These are phyloP conservation scores for Ascochyta pisi DNA, from an alignment of 2,329 filamentous ascomycete genomes.

Conservation along the genomic window DNA sequence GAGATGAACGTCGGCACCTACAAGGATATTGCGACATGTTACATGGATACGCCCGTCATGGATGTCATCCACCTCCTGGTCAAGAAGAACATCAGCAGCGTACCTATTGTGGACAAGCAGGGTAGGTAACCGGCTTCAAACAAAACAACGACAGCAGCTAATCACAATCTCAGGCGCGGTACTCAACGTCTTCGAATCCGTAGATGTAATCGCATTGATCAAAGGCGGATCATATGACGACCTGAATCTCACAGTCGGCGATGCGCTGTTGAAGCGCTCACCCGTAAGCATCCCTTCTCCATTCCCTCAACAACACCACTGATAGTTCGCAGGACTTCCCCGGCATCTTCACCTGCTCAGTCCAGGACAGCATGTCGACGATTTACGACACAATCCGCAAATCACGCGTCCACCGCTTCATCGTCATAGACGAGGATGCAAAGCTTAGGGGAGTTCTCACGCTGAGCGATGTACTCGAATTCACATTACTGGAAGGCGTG, in stretches of 20 bases:
- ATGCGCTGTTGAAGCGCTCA: slow-evolving; percentile 83
- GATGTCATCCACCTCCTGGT: slow-evolving; percentile 95
- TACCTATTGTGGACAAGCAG: slow-evolving; percentile 87
- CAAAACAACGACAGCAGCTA: background rate
- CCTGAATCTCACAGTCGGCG: slow-evolving; percentile 82
- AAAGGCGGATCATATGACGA: slow-evolving; percentile 94
- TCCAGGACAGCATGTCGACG: slow-evolving; percentile 89
- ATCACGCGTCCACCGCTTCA: slow-evolving; percentile 89
- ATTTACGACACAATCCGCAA: slow-evolving; percentile 97
- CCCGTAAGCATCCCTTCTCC: slow-evolving; percentile 60
- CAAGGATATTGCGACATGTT: slow-evolving; percentile 77
- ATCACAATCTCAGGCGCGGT: slow-evolving; percentile 62
- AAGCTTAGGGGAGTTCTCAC: slow-evolving; percentile 88
- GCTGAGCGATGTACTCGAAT: slow-evolving; percentile 94
- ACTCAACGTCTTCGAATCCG: slow-evolving; percentile 95
- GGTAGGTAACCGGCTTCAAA: slow-evolving; percentile 47
- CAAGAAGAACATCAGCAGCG: slow-evolving; percentile 88
- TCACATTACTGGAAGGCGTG: slow-evolving; percentile 84
- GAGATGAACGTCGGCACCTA: slow-evolving; percentile 90
- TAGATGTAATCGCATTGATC: slow-evolving; percentile 95
- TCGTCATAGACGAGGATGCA: slow-evolving; percentile 90
- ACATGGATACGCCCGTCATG: slow-evolving; percentile 89
- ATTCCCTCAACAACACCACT: slow-evolving; percentile 14
- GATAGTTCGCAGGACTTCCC: slow-evolving; percentile 75
- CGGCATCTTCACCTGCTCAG: slow-evolving; percentile 94